phyloP scores from a whole-genome alignment of 441 rosid genomes.

The Eutrema salsugineum region DNA sequence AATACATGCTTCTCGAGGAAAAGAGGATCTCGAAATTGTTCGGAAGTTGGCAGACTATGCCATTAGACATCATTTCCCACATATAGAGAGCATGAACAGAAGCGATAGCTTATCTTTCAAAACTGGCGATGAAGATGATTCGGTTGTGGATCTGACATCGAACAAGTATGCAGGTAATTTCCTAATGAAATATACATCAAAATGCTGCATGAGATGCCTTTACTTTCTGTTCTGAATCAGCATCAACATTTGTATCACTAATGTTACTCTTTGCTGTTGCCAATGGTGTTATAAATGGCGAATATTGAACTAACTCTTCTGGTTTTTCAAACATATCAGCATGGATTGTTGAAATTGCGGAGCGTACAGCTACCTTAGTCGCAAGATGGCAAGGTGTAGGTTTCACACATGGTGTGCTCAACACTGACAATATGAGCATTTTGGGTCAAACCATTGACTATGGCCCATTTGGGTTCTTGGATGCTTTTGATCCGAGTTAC shows the following conservation, averaged over 20 bases:
- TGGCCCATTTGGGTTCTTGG: slow-evolving; percentile 98
- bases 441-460: slow-evolving; percentile 95
- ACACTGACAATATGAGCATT: slow-evolving; percentile 98
- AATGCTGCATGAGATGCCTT: neutral
- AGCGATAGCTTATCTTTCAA: slow-evolving; percentile 89
- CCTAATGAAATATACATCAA: neutral
- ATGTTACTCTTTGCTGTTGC: neutral
- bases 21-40: slow-evolving; percentile 80
- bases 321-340: slow-evolving; percentile 42
- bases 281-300: neutral
- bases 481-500: slow-evolving; percentile 97
- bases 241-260: neutral
- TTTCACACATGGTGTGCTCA: slow-evolving; percentile 95
- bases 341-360: slow-evolving; percentile 92
- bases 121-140: slow-evolving; percentile 71
- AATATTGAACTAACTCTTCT: neutral
- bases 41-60: slow-evolving; percentile 87
- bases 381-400: slow-evolving; percentile 99
- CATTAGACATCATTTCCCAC: slow-evolving; percentile 82
- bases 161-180: slow-evolving; percentile 93
- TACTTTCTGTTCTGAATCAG: too few species aligned
- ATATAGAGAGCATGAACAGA: slow-evolving; percentile 73
- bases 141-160: slow-evolving; percentile 83
- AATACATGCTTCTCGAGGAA: slow-evolving; percentile 85
- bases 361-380: slow-evolving; percentile 78